Evolutionary conservation across 2,329 filamentous ascomycete species (phyloP), one percentile per base, ranked within the genome.

Genomic region (Leptographium radiaticola): DNA sequence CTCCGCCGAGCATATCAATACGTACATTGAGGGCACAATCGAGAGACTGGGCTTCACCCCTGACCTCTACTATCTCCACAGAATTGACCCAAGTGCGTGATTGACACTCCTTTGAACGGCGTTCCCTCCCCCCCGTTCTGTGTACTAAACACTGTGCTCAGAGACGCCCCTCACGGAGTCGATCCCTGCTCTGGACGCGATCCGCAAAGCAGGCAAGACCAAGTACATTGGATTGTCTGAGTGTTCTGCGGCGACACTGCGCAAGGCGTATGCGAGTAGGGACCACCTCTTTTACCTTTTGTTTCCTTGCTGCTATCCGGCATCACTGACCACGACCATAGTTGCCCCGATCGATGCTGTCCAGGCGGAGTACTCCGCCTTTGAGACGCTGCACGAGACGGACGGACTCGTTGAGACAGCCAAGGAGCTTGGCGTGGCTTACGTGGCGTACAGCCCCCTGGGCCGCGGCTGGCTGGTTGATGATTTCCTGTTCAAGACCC

Each of bases 391-490:
- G 5, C 65, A 71, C 0, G 73, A 74, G 20, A 73, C 75, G 54
- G 74, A 77, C 33, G 47, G 56, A 16, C 61, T 73, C 5, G 62
- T 72, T 18, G 55, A 58, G 33, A 69, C 69, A 4, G 67, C 65
- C 53, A 69, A 71, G 39, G 71, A 74, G 58, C 66, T 73, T 4
- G 72, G 78, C 1, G 67, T 81, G 2, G 68, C 76, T 1, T 66
- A 80, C 6, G 71, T 85, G 1, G 75, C 77, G 1, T 83, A 81
- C 64, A 74, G 72, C 16, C 81, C 81, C 0, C 71, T 85, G 1
- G 79, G 78, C 1, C 71, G 79, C 1, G 80, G 81, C 16, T 64
- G 84, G 57, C 63, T 84, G 33, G 74, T 55, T 13, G 53, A 52
- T 31, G 45, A 55, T 12, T 55, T 55, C 16, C 53, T 62, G 4